Evolutionary conservation across 495 filamentous ascomycete genomes (phyloP).

Genomic region (Melanomma pulvis-pyrius): DNA sequence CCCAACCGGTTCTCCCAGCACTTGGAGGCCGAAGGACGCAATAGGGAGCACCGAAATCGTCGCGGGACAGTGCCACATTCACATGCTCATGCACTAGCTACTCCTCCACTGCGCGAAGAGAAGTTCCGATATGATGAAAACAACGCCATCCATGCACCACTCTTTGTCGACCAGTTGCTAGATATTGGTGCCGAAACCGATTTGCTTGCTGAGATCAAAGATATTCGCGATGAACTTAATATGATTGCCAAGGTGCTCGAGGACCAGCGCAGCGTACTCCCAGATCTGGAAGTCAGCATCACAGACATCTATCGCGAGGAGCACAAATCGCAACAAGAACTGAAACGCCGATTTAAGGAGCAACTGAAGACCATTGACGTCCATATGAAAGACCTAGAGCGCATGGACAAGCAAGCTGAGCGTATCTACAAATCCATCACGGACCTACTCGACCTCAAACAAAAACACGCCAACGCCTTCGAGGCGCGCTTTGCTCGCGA

Average conservation of each 20-base stretch:
- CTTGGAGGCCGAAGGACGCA: slow-evolving; percentile 32
- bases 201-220: slow-evolving; percentile 67
- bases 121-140: slow-evolving; percentile 35
- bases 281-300: slow-evolving; percentile 56
- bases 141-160: slow-evolving; percentile 37
- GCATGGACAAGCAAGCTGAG: slow-evolving; percentile 70
- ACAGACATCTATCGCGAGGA: slow-evolving; percentile 56
- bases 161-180: slow-evolving; percentile 66
- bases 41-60: slow-evolving; percentile 36
- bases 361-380: slow-evolving; percentile 64
- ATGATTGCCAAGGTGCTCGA: slow-evolving; percentile 67
- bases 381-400: slow-evolving; percentile 64
- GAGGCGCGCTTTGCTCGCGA: slow-evolving; percentile 71
- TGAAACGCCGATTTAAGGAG: slow-evolving; percentile 62
- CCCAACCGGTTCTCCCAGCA: slow-evolving; percentile 46
- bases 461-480: slow-evolving; percentile 73
- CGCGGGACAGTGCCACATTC: slow-evolving; percentile 43
- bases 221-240: slow-evolving; percentile 73
- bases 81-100: slow-evolving; percentile 16
- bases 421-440: slow-evolving; percentile 66
- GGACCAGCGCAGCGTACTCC: slow-evolving; percentile 60
- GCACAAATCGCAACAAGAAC: slow-evolving; percentile 50
- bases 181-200: slow-evolving; percentile 71
- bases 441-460: slow-evolving; percentile 62
- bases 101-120: slow-evolving; percentile 35